Evolutionary conservation across 1,284 basidiomycete species (phyloP).

Genomic region (Quambalaria eucalypti): DNA sequence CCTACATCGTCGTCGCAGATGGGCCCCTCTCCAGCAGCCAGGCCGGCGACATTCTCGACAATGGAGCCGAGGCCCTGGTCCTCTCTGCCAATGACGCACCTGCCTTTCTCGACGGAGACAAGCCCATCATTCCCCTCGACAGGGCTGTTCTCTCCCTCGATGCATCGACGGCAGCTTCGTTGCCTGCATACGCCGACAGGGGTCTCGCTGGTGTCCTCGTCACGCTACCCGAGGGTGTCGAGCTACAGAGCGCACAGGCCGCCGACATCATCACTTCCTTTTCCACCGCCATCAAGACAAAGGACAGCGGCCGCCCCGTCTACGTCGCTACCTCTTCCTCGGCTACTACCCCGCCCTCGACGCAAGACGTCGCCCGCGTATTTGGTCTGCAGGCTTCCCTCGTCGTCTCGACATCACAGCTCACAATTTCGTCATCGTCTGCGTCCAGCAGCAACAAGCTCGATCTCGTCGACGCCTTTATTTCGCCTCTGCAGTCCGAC

Average conservation of each 20-base stretch:
- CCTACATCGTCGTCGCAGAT: background rate
- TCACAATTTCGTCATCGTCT: conserved; percentile 12
- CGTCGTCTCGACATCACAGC: conserved; percentile 25
- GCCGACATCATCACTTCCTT: conserved; percentile 17
- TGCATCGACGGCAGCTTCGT: background rate
- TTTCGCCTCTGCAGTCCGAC: conserved; percentile 67
- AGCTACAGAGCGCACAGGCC: conserved; percentile 16
- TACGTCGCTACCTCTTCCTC: conserved; percentile 24
- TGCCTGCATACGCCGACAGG: conserved; percentile 8
- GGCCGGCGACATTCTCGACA: conserved; percentile 27
- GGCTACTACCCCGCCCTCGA: conserved; percentile 5
- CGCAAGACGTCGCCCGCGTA: conserved; percentile 20
- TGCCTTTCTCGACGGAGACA: background rate
- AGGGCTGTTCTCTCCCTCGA: background rate
- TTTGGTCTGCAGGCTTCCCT: conserved; percentile 22
- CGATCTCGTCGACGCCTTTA: conserved; percentile 35
- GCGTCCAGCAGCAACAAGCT: conserved; percentile 18
- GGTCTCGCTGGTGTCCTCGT: conserved; percentile 26
- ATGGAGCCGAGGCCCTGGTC: conserved; percentile 33
- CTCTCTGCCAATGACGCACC: conserved; percentile 14
- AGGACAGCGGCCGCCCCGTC: conserved; percentile 32
- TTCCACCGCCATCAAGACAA: conserved; percentile 21
- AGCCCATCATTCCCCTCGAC: background rate
- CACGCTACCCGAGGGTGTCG: conserved; percentile 14
- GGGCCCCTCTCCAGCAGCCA: background rate